These are phyloP conservation scores for Rosa lucieae DNA, from an alignment of 306 rosid species.

Conservation along the genomic window DNA sequence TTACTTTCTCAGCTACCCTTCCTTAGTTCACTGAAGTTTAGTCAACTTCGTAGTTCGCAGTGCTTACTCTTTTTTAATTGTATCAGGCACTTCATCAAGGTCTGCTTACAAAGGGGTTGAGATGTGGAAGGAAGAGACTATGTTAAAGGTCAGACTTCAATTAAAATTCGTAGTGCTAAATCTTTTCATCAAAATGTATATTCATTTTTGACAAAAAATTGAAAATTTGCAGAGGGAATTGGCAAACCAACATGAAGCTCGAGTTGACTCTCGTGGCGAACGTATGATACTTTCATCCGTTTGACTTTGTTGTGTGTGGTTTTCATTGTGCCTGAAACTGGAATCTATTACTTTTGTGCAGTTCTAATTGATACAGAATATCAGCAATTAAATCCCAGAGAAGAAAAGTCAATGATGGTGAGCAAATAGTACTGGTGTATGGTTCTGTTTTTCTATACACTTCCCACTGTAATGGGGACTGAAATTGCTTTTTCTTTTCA, in stretches of 20 bases:
- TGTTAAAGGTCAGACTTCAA: constrained; percentile 43
- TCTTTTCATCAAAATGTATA: neutral
- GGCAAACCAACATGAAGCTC: constrained; percentile 27
- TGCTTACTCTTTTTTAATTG: neutral
- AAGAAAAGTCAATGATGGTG: constrained; percentile 60
- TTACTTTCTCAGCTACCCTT: neutral
- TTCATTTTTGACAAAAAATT: neutral
- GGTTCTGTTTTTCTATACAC: neutral
- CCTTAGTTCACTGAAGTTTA: neutral
- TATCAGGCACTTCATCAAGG: constrained; percentile 79
- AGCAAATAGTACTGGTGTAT: constrained; percentile 11
- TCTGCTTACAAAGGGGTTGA: constrained; percentile 63
- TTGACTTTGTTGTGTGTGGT: neutral
- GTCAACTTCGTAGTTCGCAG: too few relatives aligned
- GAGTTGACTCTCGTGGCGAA: constrained; percentile 48
- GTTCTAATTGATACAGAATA: constrained; percentile 53
- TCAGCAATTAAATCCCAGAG: constrained; percentile 55
- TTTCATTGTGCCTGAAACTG: neutral
- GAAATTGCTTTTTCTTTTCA: constrained; percentile 19
- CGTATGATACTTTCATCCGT: constrained; percentile 29
- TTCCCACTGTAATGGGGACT: neutral
- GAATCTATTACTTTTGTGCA: constrained; percentile 30
- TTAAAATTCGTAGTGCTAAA: neutral
- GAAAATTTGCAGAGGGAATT: constrained; percentile 52
- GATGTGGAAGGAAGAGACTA: constrained; percentile 85